phyloP scores from a whole-genome alignment of 139 green algal species.

The Dunaliella sp. region DNA sequence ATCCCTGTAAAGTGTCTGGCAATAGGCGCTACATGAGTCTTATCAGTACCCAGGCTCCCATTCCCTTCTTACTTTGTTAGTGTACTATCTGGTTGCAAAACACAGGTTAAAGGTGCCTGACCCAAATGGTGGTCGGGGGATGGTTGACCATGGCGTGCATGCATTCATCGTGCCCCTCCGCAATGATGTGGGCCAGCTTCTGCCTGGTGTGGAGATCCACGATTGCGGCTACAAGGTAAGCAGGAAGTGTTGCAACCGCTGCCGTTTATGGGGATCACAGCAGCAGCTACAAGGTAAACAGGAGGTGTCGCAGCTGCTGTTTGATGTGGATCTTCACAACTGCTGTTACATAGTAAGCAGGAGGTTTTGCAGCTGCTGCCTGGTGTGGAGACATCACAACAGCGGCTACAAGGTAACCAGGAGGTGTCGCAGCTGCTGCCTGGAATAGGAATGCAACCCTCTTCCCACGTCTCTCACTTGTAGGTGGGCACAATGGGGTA shows the following conservation, averaged over 20 bases:
- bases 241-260: background rate
- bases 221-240: slow-evolving; percentile 91
- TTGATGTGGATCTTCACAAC: slow-evolving; percentile 87
- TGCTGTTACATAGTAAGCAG: slow-evolving; percentile 85
- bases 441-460: no score
- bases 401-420: no score
- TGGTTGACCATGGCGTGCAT: slow-evolving; percentile 84
- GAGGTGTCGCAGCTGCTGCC: slow-evolving; percentile 42
- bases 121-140: slow-evolving; percentile 44
- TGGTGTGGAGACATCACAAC: no score
- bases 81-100: no score
- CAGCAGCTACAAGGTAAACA: no score
- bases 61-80: no score
- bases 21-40: no score
- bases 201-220: slow-evolving; percentile 84
- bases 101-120: slow-evolving; percentile 57
- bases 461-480: no score
- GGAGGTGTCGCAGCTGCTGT: slow-evolving; percentile 37
- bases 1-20: no score
- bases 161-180: slow-evolving; percentile 77
- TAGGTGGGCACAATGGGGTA: no score
- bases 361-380: background rate
- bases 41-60: no score
- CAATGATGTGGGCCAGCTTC: slow-evolving; percentile 35
- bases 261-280: no score